Evolutionary conservation across 2,329 filamentous ascomycete genomes (phyloP).

Genomic region (Catunica adiposa): DNA sequence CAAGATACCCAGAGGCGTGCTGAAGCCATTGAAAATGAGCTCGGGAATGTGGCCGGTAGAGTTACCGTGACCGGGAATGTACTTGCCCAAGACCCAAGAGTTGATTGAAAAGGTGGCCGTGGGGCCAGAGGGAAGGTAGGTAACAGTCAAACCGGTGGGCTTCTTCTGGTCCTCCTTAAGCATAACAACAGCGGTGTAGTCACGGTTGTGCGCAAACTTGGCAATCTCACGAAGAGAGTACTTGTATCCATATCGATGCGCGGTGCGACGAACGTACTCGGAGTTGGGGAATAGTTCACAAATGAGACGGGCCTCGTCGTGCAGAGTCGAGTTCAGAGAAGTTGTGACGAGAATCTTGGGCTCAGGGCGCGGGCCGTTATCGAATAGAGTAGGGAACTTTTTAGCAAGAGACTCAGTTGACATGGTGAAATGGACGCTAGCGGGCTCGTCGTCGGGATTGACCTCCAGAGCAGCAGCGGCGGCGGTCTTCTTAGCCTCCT

Average conservation of each 20-base stretch:
- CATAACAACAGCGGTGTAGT: slow-evolving; percentile 71
- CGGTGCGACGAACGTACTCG: slow-evolving; percentile 73
- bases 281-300: slow-evolving; percentile 71
- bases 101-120: slow-evolving; percentile 86
- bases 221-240: slow-evolving; percentile 86
- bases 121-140: slow-evolving; percentile 69
- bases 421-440: slow-evolving; percentile 14
- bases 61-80: slow-evolving; percentile 74
- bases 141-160: slow-evolving; percentile 64
- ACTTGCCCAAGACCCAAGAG: slow-evolving; percentile 80
- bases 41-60: slow-evolving; percentile 83
- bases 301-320: slow-evolving; percentile 64
- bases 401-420: slow-evolving; percentile 31
- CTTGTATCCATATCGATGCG: slow-evolving; percentile 72
- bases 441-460: slow-evolving; percentile 33
- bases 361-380: slow-evolving; percentile 37
- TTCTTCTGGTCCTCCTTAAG: slow-evolving; percentile 81
- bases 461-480: slow-evolving; percentile 41
- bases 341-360: slow-evolving; percentile 92
- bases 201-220: slow-evolving; percentile 63
- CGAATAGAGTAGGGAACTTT: slow-evolving; percentile 48
- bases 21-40: slow-evolving; percentile 84
- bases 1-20: slow-evolving; percentile 75
- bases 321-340: slow-evolving; percentile 71
- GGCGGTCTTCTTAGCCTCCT: slow-evolving; percentile 6